These are phyloP conservation scores for Bifiguratus adelaidae DNA, from an alignment of 192 early-diverging fungal species.

Conservation along the genomic window DNA sequence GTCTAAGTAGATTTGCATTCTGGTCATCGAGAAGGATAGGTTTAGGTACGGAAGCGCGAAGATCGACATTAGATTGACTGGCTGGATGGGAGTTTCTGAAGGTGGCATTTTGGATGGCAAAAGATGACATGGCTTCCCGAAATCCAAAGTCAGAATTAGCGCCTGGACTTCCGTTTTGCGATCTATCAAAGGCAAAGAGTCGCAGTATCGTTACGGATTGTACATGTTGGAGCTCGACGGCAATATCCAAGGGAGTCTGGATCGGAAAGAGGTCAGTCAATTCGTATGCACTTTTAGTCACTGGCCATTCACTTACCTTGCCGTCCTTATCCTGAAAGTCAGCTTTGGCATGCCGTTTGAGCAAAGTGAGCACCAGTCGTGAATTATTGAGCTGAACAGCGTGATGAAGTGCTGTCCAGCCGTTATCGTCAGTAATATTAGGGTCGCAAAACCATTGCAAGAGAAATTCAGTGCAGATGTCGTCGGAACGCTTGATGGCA, in stretches of 20 bases:
- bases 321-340: constrained; percentile 62
- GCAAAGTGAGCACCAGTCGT: constrained; percentile 49
- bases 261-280: background rate
- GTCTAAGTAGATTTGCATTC: background rate
- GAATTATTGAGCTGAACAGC: constrained; percentile 65
- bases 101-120: too few species aligned
- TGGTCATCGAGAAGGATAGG: constrained; percentile 3
- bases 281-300: background rate
- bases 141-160: constrained; percentile 26
- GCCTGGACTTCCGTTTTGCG: constrained; percentile 20
- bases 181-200: constrained; percentile 26
- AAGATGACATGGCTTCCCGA: constrained; percentile 29
- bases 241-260: constrained; percentile 43
- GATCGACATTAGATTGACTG: background rate
- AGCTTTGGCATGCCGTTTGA: constrained; percentile 64
- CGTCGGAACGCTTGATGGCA: constrained; percentile 51
- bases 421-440: constrained; percentile 47
- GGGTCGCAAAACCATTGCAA: constrained; percentile 70
- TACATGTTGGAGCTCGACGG: constrained; percentile 35
- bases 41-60: background rate
- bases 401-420: constrained; percentile 62
- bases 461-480: constrained; percentile 66
- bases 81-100: too few species aligned
- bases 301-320: constrained; percentile 20
- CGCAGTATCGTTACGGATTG: constrained; percentile 36